phyloP scores from a whole-genome alignment of 176 grass and related monocot species.

The Secale cereale region DNA sequence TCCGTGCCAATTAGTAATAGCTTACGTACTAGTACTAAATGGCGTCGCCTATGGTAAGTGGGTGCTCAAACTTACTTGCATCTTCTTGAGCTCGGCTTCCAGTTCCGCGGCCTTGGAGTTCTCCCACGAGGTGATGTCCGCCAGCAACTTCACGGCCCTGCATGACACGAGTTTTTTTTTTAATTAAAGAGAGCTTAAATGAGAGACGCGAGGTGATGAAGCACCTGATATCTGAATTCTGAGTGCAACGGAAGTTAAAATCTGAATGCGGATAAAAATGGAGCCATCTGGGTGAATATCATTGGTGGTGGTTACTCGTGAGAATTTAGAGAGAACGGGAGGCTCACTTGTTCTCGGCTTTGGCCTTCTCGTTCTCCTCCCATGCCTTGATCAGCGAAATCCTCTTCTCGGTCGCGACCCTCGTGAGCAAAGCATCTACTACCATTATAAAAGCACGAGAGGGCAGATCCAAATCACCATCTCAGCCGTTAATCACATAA shows the following conservation, averaged over 20 bases:
- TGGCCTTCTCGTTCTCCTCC: conserved; percentile 80
- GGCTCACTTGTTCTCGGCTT: conserved; percentile 53
- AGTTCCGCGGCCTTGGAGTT: conserved; percentile 50
- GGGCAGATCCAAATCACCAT: no score
- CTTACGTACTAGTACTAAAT: not conserved
- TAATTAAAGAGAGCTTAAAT: no score
- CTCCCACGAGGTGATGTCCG: conserved; percentile 63
- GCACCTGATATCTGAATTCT: not conserved
- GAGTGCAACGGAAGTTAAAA: not conserved
- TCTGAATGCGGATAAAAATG: not conserved
- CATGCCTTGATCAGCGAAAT: conserved; percentile 60
- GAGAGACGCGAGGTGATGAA: not conserved
- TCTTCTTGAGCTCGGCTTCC: conserved; percentile 63
- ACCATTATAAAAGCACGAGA: no score
- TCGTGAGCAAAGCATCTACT: conserved; percentile 35
- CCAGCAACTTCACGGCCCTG: conserved; percentile 55
- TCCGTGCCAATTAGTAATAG: not conserved
- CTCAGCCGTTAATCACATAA: no score
- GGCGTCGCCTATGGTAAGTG: not conserved
- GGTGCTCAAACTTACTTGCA: conserved; percentile 38
- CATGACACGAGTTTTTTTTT: not conserved
- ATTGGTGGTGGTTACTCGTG: not conserved
- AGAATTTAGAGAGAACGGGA: not conserved
- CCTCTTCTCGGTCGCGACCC: conserved; percentile 46
- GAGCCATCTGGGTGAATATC: not conserved